Evolutionary conservation across 139 green algal genomes (phyloP).

Genomic region (Picocystis salinarum): DNA sequence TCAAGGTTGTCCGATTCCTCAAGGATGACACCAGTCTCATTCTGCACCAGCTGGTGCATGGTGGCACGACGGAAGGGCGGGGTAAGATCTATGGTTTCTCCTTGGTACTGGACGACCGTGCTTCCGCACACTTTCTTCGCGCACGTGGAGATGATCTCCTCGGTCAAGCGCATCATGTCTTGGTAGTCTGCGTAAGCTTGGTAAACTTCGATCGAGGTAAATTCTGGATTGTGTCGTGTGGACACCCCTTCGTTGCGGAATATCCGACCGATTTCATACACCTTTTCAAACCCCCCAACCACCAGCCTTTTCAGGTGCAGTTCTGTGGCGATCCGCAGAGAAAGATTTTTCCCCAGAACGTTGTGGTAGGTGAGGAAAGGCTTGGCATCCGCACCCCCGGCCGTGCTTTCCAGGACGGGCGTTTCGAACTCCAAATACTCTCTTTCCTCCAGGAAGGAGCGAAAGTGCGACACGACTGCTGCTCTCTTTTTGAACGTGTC

Average conservation of each 20-base stretch:
- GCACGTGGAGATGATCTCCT: conserved; percentile 53
- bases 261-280: conserved; percentile 92
- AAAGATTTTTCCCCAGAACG: conserved; percentile 56
- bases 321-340: conserved; percentile 92
- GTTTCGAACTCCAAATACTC: conserved; percentile 62
- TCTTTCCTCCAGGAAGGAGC: conserved; percentile 55
- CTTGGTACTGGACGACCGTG: conserved; percentile 53
- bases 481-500: conserved; percentile 58
- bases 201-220: conserved; percentile 90
- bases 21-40: conserved; percentile 30
- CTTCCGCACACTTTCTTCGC: conserved; percentile 15
- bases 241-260: conserved; percentile 95
- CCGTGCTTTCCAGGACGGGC: conserved; percentile 55
- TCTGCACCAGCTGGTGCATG: conserved; percentile 76
- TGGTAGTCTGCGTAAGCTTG: conserved; percentile 90
- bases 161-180: conserved; percentile 92
- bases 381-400: conserved; percentile 82
- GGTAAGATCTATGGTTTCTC: conserved; percentile 47
- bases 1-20: not conserved
- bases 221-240: conserved; percentile 93
- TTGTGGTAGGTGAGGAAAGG: conserved; percentile 96
- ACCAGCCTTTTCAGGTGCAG: conserved; percentile 89
- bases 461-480: conserved; percentile 48
- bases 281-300: conserved; percentile 71
- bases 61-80: conserved; percentile 62